A percentile compares a stretch with the other conserved stretches of the same genome.
Conservation (phyloP, 2,329 filamentous ascomycete species). For the Cercospora zeina region DNA sequence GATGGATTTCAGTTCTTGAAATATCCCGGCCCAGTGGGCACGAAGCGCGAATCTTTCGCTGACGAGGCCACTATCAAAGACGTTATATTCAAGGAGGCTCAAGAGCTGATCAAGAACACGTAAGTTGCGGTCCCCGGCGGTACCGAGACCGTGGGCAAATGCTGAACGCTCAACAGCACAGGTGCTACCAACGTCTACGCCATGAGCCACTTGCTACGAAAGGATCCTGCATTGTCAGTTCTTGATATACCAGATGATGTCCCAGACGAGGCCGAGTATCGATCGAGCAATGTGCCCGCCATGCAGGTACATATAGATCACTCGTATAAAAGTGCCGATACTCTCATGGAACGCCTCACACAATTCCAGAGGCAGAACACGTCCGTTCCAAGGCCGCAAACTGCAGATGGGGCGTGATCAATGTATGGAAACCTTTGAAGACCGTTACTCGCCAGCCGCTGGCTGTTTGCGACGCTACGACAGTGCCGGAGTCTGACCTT, state of each 20-base stretch:
- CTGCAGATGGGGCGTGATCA: slow-evolving; percentile 24
- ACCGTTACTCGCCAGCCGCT: slow-evolving; percentile 22
- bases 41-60: slow-evolving; percentile 13
- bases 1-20: slow-evolving; percentile 18
- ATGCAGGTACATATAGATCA: slow-evolving; percentile 16
- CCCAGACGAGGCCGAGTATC: slow-evolving; percentile 4
- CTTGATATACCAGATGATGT: slow-evolving; percentile 6
- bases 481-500: slow-evolving; percentile 18
- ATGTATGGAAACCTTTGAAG: slow-evolving; percentile 27
- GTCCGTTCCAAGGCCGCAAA: slow-evolving; percentile 2
- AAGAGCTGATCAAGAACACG: slow-evolving; percentile 16
- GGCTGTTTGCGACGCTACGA: slow-evolving; percentile 21
- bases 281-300: not conserved
- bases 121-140: not conserved
- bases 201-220: slow-evolving; percentile 11
- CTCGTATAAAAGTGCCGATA: slow-evolving; percentile 14
- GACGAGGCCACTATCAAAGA: slow-evolving; percentile 4
- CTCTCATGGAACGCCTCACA: not conserved
- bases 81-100: slow-evolving; percentile 8
- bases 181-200: slow-evolving; percentile 10
- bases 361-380: not conserved
- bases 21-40: slow-evolving; percentile 4
- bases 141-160: too few relatives aligned
- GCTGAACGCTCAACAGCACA: slow-evolving; percentile 3
- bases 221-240: not conserved